Conservation (phyloP, 495 filamentous ascomycete species). For the Penicillium herquei region DNA sequence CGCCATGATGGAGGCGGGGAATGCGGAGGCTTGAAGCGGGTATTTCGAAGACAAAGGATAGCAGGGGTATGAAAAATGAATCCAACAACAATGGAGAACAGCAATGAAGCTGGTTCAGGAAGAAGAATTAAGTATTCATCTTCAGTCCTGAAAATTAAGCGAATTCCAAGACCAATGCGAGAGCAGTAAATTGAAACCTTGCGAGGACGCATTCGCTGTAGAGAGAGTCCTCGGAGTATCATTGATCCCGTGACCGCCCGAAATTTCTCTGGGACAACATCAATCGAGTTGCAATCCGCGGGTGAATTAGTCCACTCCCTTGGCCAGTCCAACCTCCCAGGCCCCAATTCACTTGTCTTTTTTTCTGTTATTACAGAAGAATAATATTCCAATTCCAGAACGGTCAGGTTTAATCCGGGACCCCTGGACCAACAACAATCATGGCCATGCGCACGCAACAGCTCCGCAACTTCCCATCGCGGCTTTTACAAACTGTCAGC, state of each 20-base stretch:
- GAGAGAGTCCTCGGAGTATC: conserved; percentile 29
- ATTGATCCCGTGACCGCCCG: conserved; percentile 32
- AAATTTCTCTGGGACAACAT: conserved; percentile 35
- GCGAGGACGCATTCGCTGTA: neutral
- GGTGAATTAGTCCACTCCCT: neutral
- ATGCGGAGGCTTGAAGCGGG: neutral
- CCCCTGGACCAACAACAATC: neutral
- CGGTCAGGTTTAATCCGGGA: neutral
- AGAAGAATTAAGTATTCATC: neutral
- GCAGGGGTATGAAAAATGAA: too few relatives aligned
- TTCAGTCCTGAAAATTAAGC: neutral
- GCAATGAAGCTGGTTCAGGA: neutral
- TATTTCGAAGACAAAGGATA: neutral
- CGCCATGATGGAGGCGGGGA: conserved; percentile 31
- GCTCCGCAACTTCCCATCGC: conserved; percentile 26
- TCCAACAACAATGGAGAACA: too few relatives aligned
- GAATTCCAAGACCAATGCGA: neutral
- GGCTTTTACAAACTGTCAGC: conserved; percentile 24
- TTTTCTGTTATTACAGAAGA: neutral
- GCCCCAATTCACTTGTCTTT: neutral
- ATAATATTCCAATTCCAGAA: neutral
- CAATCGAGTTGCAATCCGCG: neutral
- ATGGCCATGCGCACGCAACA: conserved; percentile 37
- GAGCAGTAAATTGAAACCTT: too few relatives aligned
- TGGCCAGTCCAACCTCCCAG: neutral